Percentiles rank a stretch among this genome's conserved stretches.
phyloP scores from a whole-genome alignment of 2,329 filamentous ascomycete genomes.

The Monilinia laxa region DNA sequence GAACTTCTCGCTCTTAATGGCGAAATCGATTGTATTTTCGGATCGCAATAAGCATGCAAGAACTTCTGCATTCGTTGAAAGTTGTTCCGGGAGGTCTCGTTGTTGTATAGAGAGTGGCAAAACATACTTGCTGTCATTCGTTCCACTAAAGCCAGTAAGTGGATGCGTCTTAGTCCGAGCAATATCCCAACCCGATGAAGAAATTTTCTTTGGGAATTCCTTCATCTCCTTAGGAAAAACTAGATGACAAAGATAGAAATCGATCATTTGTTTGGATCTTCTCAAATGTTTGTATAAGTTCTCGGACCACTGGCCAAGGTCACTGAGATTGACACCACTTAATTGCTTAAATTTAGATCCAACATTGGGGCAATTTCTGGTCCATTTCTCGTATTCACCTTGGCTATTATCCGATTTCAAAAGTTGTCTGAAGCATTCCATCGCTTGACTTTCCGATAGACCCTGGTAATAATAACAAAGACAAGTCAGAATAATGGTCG shows the following conservation, averaged over 20 bases:
- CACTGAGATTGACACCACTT: conserved; percentile 57
- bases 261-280: conserved; percentile 53
- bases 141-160: conserved; percentile 69
- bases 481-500: conserved; percentile 55
- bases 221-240: conserved; percentile 62
- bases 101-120: conserved; percentile 58
- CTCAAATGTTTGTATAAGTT: conserved; percentile 55
- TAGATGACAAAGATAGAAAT: conserved; percentile 60
- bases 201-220: conserved; percentile 63
- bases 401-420: conserved; percentile 52
- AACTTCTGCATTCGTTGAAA: conserved; percentile 67
- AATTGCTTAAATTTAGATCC: conserved; percentile 45
- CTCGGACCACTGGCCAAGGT: conserved; percentile 48
- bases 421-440: conserved; percentile 49
- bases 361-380: conserved; percentile 41
- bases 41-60: conserved; percentile 56
- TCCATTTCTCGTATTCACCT: conserved; percentile 53
- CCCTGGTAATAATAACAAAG: conserved; percentile 59
- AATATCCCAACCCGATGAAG: conserved; percentile 67
- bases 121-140: conserved; percentile 60
- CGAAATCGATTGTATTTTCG: conserved; percentile 48
- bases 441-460: conserved; percentile 51
- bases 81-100: conserved; percentile 52
- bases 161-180: conserved; percentile 47
- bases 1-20: conserved; percentile 27